phyloP scores from a whole-genome alignment of 495 filamentous ascomycete genomes.

The Aspergillus ostianus region DNA sequence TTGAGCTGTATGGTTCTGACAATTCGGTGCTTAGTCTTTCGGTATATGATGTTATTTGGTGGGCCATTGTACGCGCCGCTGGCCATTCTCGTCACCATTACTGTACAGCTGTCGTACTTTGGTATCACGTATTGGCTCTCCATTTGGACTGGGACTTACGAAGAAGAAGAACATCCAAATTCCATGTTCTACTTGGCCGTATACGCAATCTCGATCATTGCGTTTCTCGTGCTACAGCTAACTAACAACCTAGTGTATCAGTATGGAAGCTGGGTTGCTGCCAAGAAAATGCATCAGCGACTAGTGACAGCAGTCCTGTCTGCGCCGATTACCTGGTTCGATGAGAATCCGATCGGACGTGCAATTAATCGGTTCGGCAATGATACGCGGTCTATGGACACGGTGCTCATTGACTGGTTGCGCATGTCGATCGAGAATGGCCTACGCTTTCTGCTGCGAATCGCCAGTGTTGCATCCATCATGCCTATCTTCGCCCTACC shows the following conservation, averaged over 20 bases:
- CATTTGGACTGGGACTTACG: conserved; percentile 27
- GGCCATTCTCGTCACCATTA: conserved; percentile 19
- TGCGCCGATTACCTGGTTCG: conserved; percentile 86
- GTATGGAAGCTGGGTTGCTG: conserved; percentile 42
- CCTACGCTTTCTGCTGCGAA: conserved; percentile 38
- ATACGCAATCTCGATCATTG: conserved; percentile 21
- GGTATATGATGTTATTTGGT: conserved; percentile 26
- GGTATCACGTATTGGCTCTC: conserved; percentile 29
- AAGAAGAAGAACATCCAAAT: conserved; percentile 15
- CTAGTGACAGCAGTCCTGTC: conserved; percentile 70
- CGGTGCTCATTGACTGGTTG: conserved; percentile 37
- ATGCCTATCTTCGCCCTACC: conserved; percentile 50
- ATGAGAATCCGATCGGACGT: conserved; percentile 83
- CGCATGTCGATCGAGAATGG: conserved; percentile 37
- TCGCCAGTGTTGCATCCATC: conserved; percentile 46
- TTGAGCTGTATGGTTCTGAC: neutral
- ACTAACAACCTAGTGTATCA: conserved; percentile 26
- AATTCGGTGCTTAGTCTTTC: conserved; percentile 15
- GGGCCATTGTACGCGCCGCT: conserved; percentile 19
- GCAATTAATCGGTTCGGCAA: conserved; percentile 81
- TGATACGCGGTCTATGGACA: conserved; percentile 67
- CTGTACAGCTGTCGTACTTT: conserved; percentile 26
- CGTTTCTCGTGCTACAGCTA: conserved; percentile 23
- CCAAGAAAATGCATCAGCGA: conserved; percentile 55
- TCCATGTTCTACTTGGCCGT: conserved; percentile 23